Evolutionary conservation across 257 asterid species (phyloP).

Genomic region (Cynanchum wilfordii): DNA sequence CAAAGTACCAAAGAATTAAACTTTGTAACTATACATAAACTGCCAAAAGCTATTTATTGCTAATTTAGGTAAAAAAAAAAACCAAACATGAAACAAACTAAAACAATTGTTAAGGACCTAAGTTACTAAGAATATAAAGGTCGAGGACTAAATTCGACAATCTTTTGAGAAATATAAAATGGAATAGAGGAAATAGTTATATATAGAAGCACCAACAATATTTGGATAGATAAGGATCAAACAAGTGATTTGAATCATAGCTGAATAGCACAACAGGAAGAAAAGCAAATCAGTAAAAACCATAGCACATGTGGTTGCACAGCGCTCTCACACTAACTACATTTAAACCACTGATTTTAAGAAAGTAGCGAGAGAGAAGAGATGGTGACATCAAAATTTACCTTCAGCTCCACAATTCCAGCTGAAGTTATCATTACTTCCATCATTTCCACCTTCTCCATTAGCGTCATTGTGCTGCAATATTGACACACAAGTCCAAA

Average conservation of each 20-base stretch:
- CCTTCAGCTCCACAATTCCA: slow-evolving; percentile 99
- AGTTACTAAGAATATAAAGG: no score
- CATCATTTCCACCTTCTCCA: slow-evolving; percentile 98
- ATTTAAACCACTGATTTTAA: not conserved
- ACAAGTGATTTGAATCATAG: not conserved
- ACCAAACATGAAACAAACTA: no score
- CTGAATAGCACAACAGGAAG: not conserved
- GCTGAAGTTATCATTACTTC: slow-evolving; percentile 87
- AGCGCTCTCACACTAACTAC: not conserved
- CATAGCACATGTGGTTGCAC: not conserved
- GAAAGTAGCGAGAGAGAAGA: slow-evolving; percentile 2
- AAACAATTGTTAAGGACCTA: no score
- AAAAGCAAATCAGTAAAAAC: not conserved
- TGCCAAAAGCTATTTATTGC: not conserved
- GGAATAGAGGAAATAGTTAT: not conserved
- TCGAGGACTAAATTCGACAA: no score
- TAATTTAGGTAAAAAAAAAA: no score
- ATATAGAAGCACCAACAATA: not conserved
- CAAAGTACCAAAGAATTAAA: slow-evolving; percentile 2
- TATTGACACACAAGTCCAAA: slow-evolving; percentile 16
- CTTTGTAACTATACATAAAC: not conserved
- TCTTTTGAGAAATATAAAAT: no score
- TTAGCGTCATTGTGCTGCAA: slow-evolving; percentile 89
- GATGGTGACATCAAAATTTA: slow-evolving; percentile 19
- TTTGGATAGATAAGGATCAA: not conserved